Evolutionary conservation across 257 asterid species (phyloP).

Genomic region (Rauvolfia tetraphylla): DNA sequence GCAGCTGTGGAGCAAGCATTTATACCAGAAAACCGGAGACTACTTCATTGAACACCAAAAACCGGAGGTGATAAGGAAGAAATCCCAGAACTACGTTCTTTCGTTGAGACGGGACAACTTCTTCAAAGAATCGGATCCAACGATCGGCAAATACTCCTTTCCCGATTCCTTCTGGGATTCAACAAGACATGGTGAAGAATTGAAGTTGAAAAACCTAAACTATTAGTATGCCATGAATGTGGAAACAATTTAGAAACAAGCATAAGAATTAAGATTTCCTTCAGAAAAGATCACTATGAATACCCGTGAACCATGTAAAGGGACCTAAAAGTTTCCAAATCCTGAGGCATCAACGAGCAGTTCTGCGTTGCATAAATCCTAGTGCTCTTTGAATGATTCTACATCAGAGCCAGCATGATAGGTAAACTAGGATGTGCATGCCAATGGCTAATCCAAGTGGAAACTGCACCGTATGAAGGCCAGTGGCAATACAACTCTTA

Average conservation of each 20-base stretch:
- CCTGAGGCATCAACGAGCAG: neutral
- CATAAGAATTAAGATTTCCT: neutral
- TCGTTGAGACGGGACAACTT: no score
- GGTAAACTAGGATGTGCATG: no score
- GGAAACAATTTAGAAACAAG: neutral
- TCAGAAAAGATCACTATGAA: neutral
- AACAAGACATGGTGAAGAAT: neutral
- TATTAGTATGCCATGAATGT: no score
- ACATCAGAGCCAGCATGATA: no score
- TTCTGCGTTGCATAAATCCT: neutral
- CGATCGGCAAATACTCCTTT: neutral
- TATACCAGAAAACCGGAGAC: slow-evolving; percentile 18
- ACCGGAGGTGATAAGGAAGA: neutral
- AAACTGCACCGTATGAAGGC: no score
- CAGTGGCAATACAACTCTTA: no score
- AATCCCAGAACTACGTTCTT: no score
- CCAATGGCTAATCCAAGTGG: no score
- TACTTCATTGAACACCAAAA: slow-evolving; percentile 4
- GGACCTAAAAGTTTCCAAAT: no score
- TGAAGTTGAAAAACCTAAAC: neutral
- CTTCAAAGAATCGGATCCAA: neutral
- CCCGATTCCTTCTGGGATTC: neutral
- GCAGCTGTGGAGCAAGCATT: slow-evolving; percentile 35
- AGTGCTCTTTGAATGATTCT: neutral
- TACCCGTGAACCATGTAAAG: neutral